Conservation (phyloP, 257 asterid species). For the Anisodus tanguticus region DNA sequence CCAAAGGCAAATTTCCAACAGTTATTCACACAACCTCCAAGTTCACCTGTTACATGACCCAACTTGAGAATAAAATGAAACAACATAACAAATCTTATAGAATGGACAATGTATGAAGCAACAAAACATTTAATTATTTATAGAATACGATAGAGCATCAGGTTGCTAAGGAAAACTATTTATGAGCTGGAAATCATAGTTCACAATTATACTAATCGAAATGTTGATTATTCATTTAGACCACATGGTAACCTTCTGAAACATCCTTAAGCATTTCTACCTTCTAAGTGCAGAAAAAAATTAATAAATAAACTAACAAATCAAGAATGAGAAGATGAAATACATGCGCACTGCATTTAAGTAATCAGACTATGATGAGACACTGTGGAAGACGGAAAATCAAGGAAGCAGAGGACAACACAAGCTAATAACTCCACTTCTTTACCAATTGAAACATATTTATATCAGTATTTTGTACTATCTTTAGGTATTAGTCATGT, state of each 20-base stretch:
- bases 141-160: constrained; percentile 7
- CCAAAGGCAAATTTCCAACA: too few species aligned
- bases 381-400: background rate
- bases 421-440: background rate
- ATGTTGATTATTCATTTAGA: background rate
- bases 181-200: background rate
- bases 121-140: constrained; percentile 4
- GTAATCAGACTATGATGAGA: background rate
- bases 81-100: background rate
- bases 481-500: background rate
- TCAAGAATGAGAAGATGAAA: background rate
- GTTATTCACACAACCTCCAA: constrained; percentile 13
- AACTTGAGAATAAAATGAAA: background rate
- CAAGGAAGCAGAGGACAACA: background rate
- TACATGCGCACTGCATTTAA: background rate
- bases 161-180: background rate
- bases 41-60: constrained; percentile 29
- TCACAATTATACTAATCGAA: constrained; percentile 2
- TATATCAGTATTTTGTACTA: constrained; percentile 17
- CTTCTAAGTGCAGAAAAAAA: background rate
- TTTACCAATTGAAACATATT: constrained; percentile 3
- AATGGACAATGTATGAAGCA: constrained; percentile 12
- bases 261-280: constrained; percentile 9
- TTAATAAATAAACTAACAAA: background rate
- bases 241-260: constrained; percentile 6